These are phyloP conservation scores for Globisporangium carolinianum DNA, from an alignment of 352 stramenopile species.

Conservation along the genomic window DNA sequence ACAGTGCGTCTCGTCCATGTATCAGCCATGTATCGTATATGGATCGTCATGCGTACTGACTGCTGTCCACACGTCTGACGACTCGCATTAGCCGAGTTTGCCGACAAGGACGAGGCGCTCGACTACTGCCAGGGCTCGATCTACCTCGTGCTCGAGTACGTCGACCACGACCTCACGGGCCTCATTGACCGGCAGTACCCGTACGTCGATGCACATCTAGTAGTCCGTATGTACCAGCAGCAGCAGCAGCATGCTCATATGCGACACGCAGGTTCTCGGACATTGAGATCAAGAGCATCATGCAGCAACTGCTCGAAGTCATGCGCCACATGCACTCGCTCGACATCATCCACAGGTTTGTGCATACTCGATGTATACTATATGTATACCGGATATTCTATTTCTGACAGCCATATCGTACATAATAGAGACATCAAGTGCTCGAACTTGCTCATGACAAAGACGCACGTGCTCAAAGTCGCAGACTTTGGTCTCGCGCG, in stretches of 20 bases:
- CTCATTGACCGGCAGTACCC: slow-evolving; percentile 82
- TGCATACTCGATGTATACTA: background rate
- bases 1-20: slow-evolving; percentile 26
- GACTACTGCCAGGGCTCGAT: slow-evolving; percentile 86
- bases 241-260: too few relatives aligned
- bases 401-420: background rate
- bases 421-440: slow-evolving; percentile 89
- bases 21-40: background rate
- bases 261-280: slow-evolving; percentile 55
- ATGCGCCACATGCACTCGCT: slow-evolving; percentile 87
- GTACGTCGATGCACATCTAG: slow-evolving; percentile 23
- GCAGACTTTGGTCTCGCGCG: slow-evolving; percentile 83
- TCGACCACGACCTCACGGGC: slow-evolving; percentile 86
- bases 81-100: slow-evolving; percentile 34
- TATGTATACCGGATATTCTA: background rate
- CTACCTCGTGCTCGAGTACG: slow-evolving; percentile 84
- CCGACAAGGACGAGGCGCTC: slow-evolving; percentile 74
- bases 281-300: slow-evolving; percentile 83
- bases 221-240: background rate
- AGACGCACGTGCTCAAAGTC: slow-evolving; percentile 75
- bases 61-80: background rate
- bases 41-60: background rate
- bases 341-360: slow-evolving; percentile 82
- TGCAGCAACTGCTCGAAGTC: slow-evolving; percentile 80
- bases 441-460: slow-evolving; percentile 80